Base-by-base conservation (phyloP, 495 filamentous ascomycete genomes). In the Mytilinidion resinicola region DNA sequence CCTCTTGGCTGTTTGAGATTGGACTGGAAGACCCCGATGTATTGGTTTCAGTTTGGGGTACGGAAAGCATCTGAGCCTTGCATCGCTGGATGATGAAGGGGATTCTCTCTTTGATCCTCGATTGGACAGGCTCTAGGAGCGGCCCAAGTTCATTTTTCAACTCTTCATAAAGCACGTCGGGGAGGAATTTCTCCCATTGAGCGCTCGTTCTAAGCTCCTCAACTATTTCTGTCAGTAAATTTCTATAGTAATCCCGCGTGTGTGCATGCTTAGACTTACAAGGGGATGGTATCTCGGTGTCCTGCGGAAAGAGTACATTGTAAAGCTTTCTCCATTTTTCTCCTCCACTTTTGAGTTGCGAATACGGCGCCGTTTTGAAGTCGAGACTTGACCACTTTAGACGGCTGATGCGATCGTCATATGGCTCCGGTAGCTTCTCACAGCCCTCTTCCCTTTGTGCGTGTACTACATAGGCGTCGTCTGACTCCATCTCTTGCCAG, bases 401-500 rank as follows among this genome's bases (percentile, higher is more conserved):
- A 6, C 3, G 33, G 1, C 25, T 35, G 34, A 57, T 57, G 25
- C 55, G 44, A 17, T 57, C 46, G 19, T 57, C 55, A 8, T n/a
- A 1, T 8, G 46, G 43, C 33, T 57, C 55, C 3, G 43, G 30
- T 7, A 8, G 46, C 35, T 37, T 38, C 14, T 36, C 25, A 20
- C 55, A 57, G 4, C 8, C 19, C 4, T 14, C 20, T 1, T 49
- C 33, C 38, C 3, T 17, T 25, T 57, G 55, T 20, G 36, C 9
- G 35, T 59, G 56, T 4, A 1, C 34, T 4, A 9, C 17, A 30
- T 33, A 44, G 1, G 20, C 35, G 10, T 59, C 47, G 4, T 51
- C 47, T 8, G 56, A 59, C 17, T 37, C 36, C 56, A 59, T 59
- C 10, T 59, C 56, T 46, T 53, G 1, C 34, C 56, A 43, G 20